A percentile compares a stretch with the other conserved stretches of the same genome.
phyloP scores from a whole-genome alignment of 805 yeast species.

The Kodamaea restingae region DNA sequence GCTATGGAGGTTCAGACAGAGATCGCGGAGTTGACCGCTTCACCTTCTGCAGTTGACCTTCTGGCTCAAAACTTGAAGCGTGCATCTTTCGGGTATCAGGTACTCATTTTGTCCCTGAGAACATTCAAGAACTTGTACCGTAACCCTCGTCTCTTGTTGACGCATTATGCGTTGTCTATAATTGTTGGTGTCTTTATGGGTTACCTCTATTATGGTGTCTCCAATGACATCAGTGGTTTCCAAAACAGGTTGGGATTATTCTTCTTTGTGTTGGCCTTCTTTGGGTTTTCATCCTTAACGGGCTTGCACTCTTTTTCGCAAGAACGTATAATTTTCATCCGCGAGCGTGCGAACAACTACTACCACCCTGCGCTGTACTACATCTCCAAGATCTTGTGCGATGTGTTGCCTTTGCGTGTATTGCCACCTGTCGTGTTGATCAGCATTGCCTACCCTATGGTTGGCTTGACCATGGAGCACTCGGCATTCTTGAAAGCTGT shows the following conservation, averaged over 20 bases:
- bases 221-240: conserved; percentile 91
- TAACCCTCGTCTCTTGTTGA: conserved; percentile 82
- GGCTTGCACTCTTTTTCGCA: conserved; percentile 85
- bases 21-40: conserved; percentile 25
- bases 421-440: conserved; percentile 86
- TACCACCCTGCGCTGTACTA: conserved; percentile 86
- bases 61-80: conserved; percentile 34
- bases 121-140: conserved; percentile 90
- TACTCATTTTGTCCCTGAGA: conserved; percentile 72
- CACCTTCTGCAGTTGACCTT: conserved; percentile 25
- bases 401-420: conserved; percentile 84
- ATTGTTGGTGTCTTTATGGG: conserved; percentile 84
- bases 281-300: conserved; percentile 91
- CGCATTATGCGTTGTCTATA: conserved; percentile 76
- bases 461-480: conserved; percentile 78
- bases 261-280: conserved; percentile 83
- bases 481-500: conserved; percentile 70
- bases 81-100: conserved; percentile 63
- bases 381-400: conserved; percentile 80
- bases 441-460: conserved; percentile 82
- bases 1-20: conserved; percentile 39
- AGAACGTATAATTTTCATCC: conserved; percentile 83
- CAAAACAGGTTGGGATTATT: conserved; percentile 93
- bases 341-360: conserved; percentile 93
- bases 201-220: conserved; percentile 72